These are phyloP conservation scores for Chamaenerion angustifolium DNA, from an alignment of 345 rosid species.

Conservation along the genomic window DNA sequence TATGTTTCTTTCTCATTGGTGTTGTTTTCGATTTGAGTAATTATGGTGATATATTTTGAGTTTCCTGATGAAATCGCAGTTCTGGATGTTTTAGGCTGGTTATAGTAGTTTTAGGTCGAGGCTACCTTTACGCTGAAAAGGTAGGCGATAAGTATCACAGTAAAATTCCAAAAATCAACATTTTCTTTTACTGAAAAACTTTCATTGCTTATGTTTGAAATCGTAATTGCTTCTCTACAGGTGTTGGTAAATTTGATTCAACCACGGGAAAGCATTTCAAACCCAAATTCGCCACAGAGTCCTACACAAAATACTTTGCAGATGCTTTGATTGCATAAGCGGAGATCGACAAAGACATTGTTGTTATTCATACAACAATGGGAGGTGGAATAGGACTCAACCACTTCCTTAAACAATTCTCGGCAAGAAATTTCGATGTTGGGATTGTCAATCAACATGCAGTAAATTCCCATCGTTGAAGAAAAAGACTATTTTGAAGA, in stretches of 20 bases:
- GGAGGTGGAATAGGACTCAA: slow-evolving; percentile 97
- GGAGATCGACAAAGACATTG: slow-evolving; percentile 62
- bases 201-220: too few relatives aligned
- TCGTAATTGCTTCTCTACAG: slow-evolving; percentile 25
- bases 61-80: too few relatives aligned
- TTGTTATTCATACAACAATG: slow-evolving; percentile 98
- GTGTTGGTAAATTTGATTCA: slow-evolving; percentile 82
- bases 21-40: too few relatives aligned
- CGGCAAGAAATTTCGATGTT: slow-evolving; percentile 77
- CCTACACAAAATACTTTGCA: slow-evolving; percentile 84
- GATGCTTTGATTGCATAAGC: slow-evolving; percentile 95
- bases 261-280: slow-evolving; percentile 96
- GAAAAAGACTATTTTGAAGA: too few relatives aligned
- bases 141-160: slow-evolving; percentile 97
- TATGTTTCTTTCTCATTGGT: too few relatives aligned
- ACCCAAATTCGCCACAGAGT: slow-evolving; percentile 39
- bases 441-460: slow-evolving; percentile 98
- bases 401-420: slow-evolving; percentile 76
- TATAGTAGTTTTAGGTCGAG: too few relatives aligned
- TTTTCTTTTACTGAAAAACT: too few relatives aligned
- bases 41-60: too few relatives aligned
- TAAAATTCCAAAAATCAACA: slow-evolving; percentile 11
- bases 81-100: too few relatives aligned
- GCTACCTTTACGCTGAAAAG: slow-evolving; percentile 92
- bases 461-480: too few relatives aligned